Evolutionary conservation across 306 rosid species (phyloP).

Genomic region (Hippophae tibetana): DNA sequence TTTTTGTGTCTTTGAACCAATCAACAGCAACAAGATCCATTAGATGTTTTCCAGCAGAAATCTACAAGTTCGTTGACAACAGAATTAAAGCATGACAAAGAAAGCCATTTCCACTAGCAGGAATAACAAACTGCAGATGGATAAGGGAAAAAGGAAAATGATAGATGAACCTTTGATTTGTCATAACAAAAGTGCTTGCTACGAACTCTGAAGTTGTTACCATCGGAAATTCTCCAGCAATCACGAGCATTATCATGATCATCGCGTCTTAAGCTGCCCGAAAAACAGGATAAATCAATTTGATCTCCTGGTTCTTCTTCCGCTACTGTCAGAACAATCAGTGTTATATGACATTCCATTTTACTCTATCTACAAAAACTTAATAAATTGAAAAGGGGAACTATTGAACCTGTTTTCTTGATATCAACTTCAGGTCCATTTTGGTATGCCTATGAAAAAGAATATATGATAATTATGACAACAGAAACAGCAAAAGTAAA

Average conservation of each 20-base stretch:
- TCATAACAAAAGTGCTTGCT: constrained; percentile 81
- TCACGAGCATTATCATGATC: constrained; percentile 82
- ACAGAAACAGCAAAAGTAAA: neutral
- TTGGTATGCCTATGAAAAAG: constrained; percentile 46
- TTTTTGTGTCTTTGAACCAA: constrained; percentile 95
- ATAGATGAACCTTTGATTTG: constrained; percentile 64
- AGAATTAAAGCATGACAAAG: constrained; percentile 17
- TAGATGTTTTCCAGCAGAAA: constrained; percentile 90
- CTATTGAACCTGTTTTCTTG: constrained; percentile 49
- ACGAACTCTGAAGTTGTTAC: constrained; percentile 89
- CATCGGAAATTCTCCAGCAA: constrained; percentile 94
- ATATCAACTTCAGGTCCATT: constrained; percentile 45
- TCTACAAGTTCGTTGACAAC: constrained; percentile 35
- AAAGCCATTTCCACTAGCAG: neutral
- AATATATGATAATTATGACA: neutral
- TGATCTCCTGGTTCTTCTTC: constrained; percentile 70
- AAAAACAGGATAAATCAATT: constrained; percentile 80
- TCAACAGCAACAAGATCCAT: constrained; percentile 98
- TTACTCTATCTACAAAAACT: neutral
- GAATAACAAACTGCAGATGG: neutral
- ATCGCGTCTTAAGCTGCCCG: constrained; percentile 69
- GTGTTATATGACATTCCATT: constrained; percentile 21
- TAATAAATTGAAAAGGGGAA: constrained; percentile 2
- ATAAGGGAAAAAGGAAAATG: neutral
- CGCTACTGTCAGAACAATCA: constrained; percentile 23